phyloP scores from a whole-genome alignment of 225 moss, liverwort and hornwort species.

The Takakia lepidozioides region DNA sequence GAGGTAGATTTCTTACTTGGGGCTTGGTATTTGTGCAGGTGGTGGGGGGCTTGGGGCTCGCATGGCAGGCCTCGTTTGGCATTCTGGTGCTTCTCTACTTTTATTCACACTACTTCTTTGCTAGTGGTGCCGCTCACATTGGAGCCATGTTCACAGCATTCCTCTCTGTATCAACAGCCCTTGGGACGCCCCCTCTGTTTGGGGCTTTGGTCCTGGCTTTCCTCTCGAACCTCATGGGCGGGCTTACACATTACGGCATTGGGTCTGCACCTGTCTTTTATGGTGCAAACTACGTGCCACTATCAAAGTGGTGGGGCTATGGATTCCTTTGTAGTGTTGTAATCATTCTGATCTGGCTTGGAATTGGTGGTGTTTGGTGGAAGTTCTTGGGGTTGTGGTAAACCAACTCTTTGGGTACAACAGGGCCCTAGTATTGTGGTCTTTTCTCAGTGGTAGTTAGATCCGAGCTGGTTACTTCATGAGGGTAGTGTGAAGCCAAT shows the following conservation, averaged over 20 bases:
- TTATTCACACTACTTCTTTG: constrained; percentile 93
- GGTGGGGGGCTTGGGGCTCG: constrained; percentile 81
- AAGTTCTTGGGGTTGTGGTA: constrained; percentile 93
- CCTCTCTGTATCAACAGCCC: constrained; percentile 73
- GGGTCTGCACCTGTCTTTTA: constrained; percentile 98
- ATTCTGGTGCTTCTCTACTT: constrained; percentile 89
- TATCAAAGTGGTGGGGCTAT: constrained; percentile 83
- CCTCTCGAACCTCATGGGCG: constrained; percentile 97
- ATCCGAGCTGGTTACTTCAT: neutral
- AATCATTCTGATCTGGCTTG: constrained; percentile 66
- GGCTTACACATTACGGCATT: constrained; percentile 95
- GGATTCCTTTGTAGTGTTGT: constrained; percentile 70
- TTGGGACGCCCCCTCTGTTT: constrained; percentile 91
- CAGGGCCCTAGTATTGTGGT: neutral
- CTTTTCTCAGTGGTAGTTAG: neutral
- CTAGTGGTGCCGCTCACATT: constrained; percentile 97
- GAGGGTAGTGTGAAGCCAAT: neutral
- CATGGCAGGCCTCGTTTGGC: constrained; percentile 95
- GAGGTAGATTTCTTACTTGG: too few species aligned
- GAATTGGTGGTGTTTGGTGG: constrained; percentile 82
- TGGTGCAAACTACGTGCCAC: constrained; percentile 87
- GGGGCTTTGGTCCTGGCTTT: constrained; percentile 84
- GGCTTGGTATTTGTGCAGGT: constrained; percentile 48
- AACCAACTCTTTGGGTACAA: neutral
- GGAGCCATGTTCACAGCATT: constrained; percentile 99